A percentile compares a stretch with the other conserved stretches of the same genome.
These are phyloP conservation scores for Flaveria ramosissima DNA, from an alignment of 129 eudicot genomes.

Conservation along the genomic window DNA sequence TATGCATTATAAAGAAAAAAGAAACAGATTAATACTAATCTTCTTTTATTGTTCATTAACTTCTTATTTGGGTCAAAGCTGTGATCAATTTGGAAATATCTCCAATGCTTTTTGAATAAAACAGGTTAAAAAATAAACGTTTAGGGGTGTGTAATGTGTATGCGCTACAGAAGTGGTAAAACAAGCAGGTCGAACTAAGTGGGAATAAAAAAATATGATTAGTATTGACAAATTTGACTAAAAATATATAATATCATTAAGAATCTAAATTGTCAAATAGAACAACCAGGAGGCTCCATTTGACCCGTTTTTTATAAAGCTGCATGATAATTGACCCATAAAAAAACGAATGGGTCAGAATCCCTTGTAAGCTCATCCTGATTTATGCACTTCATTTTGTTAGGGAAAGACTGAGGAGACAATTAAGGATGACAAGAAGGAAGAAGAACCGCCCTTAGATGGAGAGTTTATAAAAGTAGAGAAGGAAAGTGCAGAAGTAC, in stretches of 20 bases:
- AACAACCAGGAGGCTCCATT: neutral
- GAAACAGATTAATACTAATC: neutral
- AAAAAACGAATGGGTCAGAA: too few species aligned
- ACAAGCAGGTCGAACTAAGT: neutral
- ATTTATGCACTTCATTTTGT: slow-evolving; percentile 5
- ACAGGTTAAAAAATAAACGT: neutral
- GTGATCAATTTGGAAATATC: slow-evolving; percentile 9
- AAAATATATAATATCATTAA: neutral
- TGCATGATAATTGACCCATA: too few species aligned
- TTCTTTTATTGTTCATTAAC: neutral
- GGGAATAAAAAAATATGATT: neutral
- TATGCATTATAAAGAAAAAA: neutral
- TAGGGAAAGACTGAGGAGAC: slow-evolving; percentile 37
- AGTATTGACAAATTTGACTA: too few species aligned
- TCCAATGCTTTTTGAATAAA: neutral
- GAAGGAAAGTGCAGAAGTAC: slow-evolving; percentile 53
- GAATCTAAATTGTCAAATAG: too few species aligned
- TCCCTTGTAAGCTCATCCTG: neutral
- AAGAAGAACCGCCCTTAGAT: slow-evolving; percentile 68
- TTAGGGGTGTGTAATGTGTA: too few species aligned
- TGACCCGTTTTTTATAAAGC: neutral
- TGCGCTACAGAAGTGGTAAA: neutral
- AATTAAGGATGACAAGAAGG: slow-evolving; percentile 51
- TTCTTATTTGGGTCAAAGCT: slow-evolving; percentile 6
- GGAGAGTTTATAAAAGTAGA: slow-evolving; percentile 95